phyloP scores from a whole-genome alignment of 2,329 filamentous ascomycete genomes.

The Beauveria sp. region DNA sequence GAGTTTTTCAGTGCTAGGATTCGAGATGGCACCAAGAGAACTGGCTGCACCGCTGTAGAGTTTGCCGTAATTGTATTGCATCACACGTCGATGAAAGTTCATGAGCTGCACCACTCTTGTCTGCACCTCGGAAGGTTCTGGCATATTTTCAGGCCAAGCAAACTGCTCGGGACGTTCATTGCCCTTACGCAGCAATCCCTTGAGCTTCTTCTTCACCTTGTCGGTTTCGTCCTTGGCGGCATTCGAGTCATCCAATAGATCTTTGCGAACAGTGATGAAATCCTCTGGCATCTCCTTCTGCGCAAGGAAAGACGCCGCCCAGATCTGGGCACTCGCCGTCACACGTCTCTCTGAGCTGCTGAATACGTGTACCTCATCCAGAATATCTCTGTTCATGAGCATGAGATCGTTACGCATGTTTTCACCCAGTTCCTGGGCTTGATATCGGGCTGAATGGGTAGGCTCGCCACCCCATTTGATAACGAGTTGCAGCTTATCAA shows the following conservation, averaged over 20 bases:
- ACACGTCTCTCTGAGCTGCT: slow-evolving; percentile 93
- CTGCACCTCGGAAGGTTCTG: slow-evolving; percentile 89
- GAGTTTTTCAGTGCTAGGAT: slow-evolving; percentile 40
- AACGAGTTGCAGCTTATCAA: slow-evolving; percentile 94
- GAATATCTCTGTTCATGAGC: slow-evolving; percentile 82
- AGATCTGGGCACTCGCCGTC: slow-evolving; percentile 94
- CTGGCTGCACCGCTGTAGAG: slow-evolving; percentile 61
- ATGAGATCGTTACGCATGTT: slow-evolving; percentile 94
- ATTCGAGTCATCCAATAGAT: slow-evolving; percentile 93
- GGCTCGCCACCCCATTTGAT: slow-evolving; percentile 99
- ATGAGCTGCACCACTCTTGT: slow-evolving; percentile 89
- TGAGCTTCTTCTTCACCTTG: slow-evolving; percentile 99
- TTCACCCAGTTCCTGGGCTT: slow-evolving; percentile 87
- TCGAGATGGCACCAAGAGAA: slow-evolving; percentile 51
- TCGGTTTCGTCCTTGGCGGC: slow-evolving; percentile 99
- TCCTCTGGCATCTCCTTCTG: slow-evolving; percentile 78
- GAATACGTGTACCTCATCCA: slow-evolving; percentile 90
- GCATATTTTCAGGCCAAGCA: slow-evolving; percentile 93
- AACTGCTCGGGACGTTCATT: slow-evolving; percentile 91
- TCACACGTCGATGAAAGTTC: slow-evolving; percentile 93
- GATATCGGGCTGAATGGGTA: slow-evolving; percentile 93
- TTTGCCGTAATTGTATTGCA: slow-evolving; percentile 88
- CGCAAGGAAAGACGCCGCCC: slow-evolving; percentile 80
- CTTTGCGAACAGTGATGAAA: slow-evolving; percentile 85
- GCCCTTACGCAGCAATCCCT: slow-evolving; percentile 84